phyloP scores from a whole-genome alignment of 345 rosid species.

The Populus davidiana region DNA sequence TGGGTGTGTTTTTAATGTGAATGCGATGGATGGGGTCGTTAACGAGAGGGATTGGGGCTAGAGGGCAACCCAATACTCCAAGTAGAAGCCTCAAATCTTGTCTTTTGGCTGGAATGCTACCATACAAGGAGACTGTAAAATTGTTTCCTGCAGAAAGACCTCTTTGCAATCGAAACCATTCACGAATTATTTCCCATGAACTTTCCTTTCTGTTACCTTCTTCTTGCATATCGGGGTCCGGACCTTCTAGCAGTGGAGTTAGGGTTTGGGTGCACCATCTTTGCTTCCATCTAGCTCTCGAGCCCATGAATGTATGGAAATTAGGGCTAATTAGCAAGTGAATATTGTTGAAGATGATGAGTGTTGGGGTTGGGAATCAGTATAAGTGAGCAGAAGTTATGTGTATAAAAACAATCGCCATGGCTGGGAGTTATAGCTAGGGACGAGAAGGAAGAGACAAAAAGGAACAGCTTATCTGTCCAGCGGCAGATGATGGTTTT shows the following conservation, averaged over 20 bases:
- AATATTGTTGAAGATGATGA: neutral
- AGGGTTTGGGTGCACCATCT: slow-evolving; percentile 67
- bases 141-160: slow-evolving; percentile 30
- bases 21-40: slow-evolving; percentile 33
- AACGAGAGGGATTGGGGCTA: slow-evolving; percentile 75
- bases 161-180: slow-evolving; percentile 88
- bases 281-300: slow-evolving; percentile 50
- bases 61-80: slow-evolving; percentile 86
- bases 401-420: neutral
- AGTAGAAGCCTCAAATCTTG: slow-evolving; percentile 81
- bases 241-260: slow-evolving; percentile 92
- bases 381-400: neutral
- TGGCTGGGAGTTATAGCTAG: neutral
- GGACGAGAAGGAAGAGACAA: slow-evolving; percentile 31
- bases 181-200: slow-evolving; percentile 84
- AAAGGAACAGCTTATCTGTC: slow-evolving; percentile 70
- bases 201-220: slow-evolving; percentile 67
- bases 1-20: slow-evolving; percentile 57
- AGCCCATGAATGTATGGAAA: slow-evolving; percentile 23
- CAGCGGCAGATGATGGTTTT: slow-evolving; percentile 34
- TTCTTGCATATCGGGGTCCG: slow-evolving; percentile 84
- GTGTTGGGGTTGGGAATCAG: neutral
- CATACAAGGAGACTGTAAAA: slow-evolving; percentile 32
- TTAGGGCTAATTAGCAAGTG: neutral
- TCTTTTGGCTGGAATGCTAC: slow-evolving; percentile 41